Evolutionary conservation across 768 basidiomycete genomes (phyloP).

Genomic region (Aureoboletus auriporus): DNA sequence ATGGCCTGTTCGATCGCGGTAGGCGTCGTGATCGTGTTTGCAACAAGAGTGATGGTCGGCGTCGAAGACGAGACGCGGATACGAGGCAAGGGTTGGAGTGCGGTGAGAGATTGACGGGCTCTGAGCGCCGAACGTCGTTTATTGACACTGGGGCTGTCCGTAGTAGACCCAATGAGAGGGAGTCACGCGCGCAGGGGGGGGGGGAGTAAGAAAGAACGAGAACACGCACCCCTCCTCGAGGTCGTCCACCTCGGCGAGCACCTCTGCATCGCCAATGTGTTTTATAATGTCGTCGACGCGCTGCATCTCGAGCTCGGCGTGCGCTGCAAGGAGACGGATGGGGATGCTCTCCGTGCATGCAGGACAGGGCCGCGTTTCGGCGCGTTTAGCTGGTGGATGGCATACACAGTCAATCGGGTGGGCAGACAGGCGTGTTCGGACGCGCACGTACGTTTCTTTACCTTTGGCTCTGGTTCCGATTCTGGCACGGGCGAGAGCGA

Average conservation of each 20-base stretch:
- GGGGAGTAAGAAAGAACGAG: background rate
- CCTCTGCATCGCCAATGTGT: constrained; percentile 58
- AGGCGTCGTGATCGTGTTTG: constrained; percentile 21
- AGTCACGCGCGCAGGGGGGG: background rate
- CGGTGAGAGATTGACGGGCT: constrained; percentile 37
- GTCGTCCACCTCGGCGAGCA: constrained; percentile 44
- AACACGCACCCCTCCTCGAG: constrained; percentile 51
- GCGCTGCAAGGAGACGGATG: constrained; percentile 61
- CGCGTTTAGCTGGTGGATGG: constrained; percentile 55
- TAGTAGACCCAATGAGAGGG: constrained; percentile 32
- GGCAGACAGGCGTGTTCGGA: background rate
- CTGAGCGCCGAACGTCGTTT: constrained; percentile 43
- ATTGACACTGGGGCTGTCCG: constrained; percentile 13
- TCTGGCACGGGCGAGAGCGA: constrained; percentile 34
- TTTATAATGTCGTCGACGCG: constrained; percentile 66
- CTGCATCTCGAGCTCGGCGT: constrained; percentile 62
- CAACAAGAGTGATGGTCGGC: constrained; percentile 11
- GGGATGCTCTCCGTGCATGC: constrained; percentile 72
- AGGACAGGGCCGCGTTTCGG: constrained; percentile 72
- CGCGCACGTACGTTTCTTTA: constrained; percentile 47
- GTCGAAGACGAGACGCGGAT: constrained; percentile 20
- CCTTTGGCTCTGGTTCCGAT: constrained; percentile 28
- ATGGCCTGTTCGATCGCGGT: constrained; percentile 50
- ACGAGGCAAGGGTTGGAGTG: constrained; percentile 22
- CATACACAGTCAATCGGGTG: background rate